These are phyloP conservation scores for Annulohypoxylon nitens DNA, from an alignment of 495 filamentous ascomycete species.

Conservation along the genomic window DNA sequence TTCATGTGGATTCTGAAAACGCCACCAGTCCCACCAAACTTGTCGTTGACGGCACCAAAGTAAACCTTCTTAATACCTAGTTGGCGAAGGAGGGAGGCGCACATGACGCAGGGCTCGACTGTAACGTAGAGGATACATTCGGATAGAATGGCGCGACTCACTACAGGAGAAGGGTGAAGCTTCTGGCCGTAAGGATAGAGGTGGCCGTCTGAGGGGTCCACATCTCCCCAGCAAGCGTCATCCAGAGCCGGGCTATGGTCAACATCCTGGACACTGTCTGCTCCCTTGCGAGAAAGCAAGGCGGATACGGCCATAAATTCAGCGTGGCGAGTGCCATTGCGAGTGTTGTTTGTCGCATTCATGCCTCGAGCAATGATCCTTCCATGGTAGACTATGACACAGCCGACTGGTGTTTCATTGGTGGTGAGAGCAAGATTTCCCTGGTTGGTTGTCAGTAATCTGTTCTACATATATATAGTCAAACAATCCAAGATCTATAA, in stretches of 20 bases:
- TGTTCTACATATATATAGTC: background rate
- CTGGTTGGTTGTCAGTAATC: conserved; percentile 57
- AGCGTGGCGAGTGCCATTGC: conserved; percentile 90
- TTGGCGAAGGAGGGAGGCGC: conserved; percentile 90
- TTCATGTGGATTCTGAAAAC: conserved; percentile 88
- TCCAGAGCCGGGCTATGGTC: conserved; percentile 40
- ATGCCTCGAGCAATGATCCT: conserved; percentile 86
- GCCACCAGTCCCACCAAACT: conserved; percentile 95
- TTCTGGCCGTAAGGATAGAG: conserved; percentile 66
- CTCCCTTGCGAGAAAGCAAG: conserved; percentile 54
- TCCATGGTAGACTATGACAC: conserved; percentile 84
- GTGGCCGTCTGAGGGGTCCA: conserved; percentile 60
- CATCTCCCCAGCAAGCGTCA: conserved; percentile 57
- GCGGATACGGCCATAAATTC: conserved; percentile 89
- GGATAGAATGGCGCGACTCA: conserved; percentile 68
- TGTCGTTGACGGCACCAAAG: conserved; percentile 94
- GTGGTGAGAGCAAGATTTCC: conserved; percentile 82
- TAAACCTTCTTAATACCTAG: conserved; percentile 84
- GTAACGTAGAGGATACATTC: conserved; percentile 92
- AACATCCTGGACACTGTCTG: background rate
- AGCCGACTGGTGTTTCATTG: conserved; percentile 95
- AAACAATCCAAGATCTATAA: background rate
- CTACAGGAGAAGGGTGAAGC: conserved; percentile 58
- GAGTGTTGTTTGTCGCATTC: conserved; percentile 94
- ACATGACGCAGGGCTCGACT: conserved; percentile 98